phyloP scores from a whole-genome alignment of 495 filamentous ascomycete species.

The Parmelia sp. region DNA sequence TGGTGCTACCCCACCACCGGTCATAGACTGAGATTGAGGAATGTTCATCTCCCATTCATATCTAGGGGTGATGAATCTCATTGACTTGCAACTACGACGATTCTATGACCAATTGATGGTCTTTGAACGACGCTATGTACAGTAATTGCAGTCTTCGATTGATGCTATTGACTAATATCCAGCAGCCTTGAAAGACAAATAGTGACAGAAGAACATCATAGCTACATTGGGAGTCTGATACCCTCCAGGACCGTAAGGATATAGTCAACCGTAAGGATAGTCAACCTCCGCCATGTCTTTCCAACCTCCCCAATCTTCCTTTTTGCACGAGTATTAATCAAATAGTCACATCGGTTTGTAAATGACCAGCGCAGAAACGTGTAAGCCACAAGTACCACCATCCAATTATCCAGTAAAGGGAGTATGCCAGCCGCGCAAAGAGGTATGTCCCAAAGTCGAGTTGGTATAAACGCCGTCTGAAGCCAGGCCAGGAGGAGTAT shows the following conservation, averaged over 20 bases:
- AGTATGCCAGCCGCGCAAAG: conserved; percentile 20
- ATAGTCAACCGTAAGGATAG: conserved; percentile 1
- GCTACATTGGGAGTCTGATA: conserved; percentile 19
- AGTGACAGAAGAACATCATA: conserved; percentile 19
- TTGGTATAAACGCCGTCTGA: conserved; percentile 18
- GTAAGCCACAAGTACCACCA: background rate
- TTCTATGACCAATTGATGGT: background rate
- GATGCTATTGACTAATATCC: conserved; percentile 12
- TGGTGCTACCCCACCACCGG: too few relatives aligned
- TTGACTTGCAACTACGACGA: too few relatives aligned
- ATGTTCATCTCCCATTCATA: background rate
- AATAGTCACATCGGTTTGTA: background rate
- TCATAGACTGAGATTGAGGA: background rate
- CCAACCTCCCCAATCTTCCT: conserved; percentile 3
- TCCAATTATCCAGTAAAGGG: conserved; percentile 5
- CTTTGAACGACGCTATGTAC: conserved; percentile 5
- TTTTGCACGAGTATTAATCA: conserved; percentile 13
- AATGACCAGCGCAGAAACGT: background rate
- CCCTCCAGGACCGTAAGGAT: background rate
- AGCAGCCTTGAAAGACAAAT: conserved; percentile 7
- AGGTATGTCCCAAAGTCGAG: conserved; percentile 15
- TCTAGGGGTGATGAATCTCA: background rate
- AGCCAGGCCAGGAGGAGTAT: conserved; percentile 10
- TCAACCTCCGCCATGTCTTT: conserved; percentile 1
- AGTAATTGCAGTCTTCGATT: conserved; percentile 6